Conservation (phyloP, 345 rosid species). For the Syzygium oleosum region DNA sequence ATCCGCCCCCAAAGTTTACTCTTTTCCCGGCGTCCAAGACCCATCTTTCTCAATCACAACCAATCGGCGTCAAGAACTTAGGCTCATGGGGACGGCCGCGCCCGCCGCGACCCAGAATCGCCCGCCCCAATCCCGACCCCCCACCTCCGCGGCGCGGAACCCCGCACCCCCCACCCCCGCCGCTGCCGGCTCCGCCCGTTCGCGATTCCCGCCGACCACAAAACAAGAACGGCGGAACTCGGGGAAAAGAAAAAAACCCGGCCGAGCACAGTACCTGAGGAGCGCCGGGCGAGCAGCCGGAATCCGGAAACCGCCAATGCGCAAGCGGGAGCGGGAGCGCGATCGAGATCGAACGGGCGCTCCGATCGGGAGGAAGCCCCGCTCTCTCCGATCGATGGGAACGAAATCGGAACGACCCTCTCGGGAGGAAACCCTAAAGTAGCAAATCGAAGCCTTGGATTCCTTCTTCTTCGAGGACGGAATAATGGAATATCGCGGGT, state of each 20-base stretch:
- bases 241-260: not conserved
- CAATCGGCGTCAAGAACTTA: not conserved
- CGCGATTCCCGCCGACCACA: not conserved
- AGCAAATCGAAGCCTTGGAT: not conserved
- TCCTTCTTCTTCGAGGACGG: not conserved
- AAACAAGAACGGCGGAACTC: not conserved
- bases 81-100: not conserved
- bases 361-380: not conserved
- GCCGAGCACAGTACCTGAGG: not conserved
- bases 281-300: not conserved
- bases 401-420: not conserved
- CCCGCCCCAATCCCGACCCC: not conserved
- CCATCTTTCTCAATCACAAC: not conserved
- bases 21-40: not conserved
- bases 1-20: not conserved
- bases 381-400: not conserved
- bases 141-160: not conserved
- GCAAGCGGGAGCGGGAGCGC: not conserved
- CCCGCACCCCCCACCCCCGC: not conserved
- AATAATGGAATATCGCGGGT: not conserved
- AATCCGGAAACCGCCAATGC: not conserved
- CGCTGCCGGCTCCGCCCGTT: not conserved
- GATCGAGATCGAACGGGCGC: not conserved
- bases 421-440: not conserved
- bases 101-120: not conserved